A percentile compares a stretch with the other conserved stretches of the same genome.
These are phyloP conservation scores for Lablab purpureus DNA, from an alignment of 306 rosid genomes.

Conservation along the genomic window DNA sequence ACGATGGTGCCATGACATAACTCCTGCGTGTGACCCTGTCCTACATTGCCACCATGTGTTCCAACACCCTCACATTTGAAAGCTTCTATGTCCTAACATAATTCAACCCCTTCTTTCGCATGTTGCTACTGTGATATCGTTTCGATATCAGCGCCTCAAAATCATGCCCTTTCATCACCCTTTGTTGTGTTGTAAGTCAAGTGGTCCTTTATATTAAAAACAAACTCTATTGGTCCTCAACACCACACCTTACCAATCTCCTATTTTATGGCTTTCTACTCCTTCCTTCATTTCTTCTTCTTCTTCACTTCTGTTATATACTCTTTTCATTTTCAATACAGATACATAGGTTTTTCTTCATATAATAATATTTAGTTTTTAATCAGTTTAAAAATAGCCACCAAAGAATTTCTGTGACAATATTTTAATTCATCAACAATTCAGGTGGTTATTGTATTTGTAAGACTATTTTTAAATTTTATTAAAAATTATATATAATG, in stretches of 20 bases:
- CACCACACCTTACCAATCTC: neutral
- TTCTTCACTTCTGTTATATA: neutral
- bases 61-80: neutral
- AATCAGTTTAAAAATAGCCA: neutral
- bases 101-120: neutral
- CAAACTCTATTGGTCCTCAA: neutral
- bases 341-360: neutral
- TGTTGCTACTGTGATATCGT: neutral
- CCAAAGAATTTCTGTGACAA: neutral
- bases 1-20: neutral
- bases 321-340: neutral
- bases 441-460: neutral
- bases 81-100: neutral
- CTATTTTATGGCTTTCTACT: neutral
- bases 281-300: neutral
- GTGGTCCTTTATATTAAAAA: neutral
- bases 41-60: neutral
- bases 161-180: neutral
- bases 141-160: neutral
- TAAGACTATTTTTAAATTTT: neutral
- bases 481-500: neutral
- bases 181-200: neutral
- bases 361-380: neutral
- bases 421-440: neutral
- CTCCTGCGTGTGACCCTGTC: neutral